These are phyloP conservation scores for Panaeolus cyanescens DNA, from an alignment of 768 basidiomycete genomes.

Conservation along the genomic window DNA sequence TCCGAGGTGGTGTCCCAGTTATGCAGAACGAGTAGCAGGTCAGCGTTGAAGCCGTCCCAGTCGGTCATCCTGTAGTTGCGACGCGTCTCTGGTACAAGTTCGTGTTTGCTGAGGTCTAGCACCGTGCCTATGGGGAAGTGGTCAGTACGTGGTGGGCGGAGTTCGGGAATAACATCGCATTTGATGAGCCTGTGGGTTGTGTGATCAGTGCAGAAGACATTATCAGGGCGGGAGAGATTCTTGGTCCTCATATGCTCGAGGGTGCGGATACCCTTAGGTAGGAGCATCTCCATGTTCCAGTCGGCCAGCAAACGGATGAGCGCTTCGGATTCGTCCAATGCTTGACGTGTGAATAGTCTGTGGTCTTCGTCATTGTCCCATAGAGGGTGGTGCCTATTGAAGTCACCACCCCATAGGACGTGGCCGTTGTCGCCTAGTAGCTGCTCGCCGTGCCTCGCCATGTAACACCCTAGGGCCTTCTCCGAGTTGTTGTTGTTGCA, in stretches of 20 bases:
- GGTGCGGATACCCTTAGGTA: slow-evolving; percentile 34
- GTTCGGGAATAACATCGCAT: slow-evolving; percentile 25
- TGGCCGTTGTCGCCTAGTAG: slow-evolving; percentile 6
- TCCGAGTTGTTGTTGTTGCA: slow-evolving; percentile 11
- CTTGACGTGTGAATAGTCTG: slow-evolving; percentile 33
- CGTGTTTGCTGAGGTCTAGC: slow-evolving; percentile 21
- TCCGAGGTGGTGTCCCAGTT: slow-evolving; percentile 5
- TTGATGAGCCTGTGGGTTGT: slow-evolving; percentile 15
- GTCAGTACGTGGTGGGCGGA: slow-evolving; percentile 30
- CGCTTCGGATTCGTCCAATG: slow-evolving; percentile 18
- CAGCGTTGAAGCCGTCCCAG: slow-evolving; percentile 21
- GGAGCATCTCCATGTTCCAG: slow-evolving; percentile 31
- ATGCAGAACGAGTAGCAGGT: slow-evolving; percentile 23
- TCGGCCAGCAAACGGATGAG: slow-evolving; percentile 28
- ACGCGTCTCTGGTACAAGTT: neutral
- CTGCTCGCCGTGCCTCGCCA: neutral
- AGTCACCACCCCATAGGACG: slow-evolving; percentile 37
- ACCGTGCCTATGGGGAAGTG: slow-evolving; percentile 39
- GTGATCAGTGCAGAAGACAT: slow-evolving; percentile 35
- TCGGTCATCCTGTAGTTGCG: slow-evolving; percentile 17
- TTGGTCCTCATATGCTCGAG: slow-evolving; percentile 26
- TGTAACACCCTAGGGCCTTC: neutral
- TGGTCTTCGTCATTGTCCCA: slow-evolving; percentile 35
- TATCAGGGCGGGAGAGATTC: slow-evolving; percentile 42
- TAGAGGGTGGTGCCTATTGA: slow-evolving; percentile 41